Evolutionary conservation across 2,329 filamentous ascomycete species (phyloP).

Genomic region (Aspergillus neotritici): DNA sequence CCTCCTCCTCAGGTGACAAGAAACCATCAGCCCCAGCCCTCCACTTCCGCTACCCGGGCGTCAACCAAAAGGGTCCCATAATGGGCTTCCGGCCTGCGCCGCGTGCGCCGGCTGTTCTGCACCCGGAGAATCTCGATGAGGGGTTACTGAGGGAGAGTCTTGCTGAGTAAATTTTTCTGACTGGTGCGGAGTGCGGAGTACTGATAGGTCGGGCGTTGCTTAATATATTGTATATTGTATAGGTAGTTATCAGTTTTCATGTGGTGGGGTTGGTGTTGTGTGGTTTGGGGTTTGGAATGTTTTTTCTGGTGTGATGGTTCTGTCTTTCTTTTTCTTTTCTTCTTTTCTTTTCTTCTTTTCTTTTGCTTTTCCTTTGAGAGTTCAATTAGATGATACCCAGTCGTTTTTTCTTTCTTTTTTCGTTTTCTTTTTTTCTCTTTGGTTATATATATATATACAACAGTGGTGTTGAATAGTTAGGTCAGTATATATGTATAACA

Average conservation of each 20-base stretch:
- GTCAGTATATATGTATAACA: neutral
- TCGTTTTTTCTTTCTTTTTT: slow-evolving; percentile 5
- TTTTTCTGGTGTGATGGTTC: neutral
- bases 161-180: slow-evolving; percentile 32
- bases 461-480: too few species aligned
- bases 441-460: slow-evolving; percentile 1
- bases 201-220: too few species aligned
- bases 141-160: slow-evolving; percentile 58
- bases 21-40: slow-evolving; percentile 7
- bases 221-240: slow-evolving; percentile 2
- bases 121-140: slow-evolving; percentile 54
- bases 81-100: slow-evolving; percentile 61
- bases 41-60: slow-evolving; percentile 56
- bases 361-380: slow-evolving; percentile 4
- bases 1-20: slow-evolving; percentile 58
- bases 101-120: slow-evolving; percentile 52
- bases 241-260: neutral
- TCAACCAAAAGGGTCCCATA: slow-evolving; percentile 72
- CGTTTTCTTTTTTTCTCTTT: slow-evolving; percentile 3
- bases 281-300: too few species aligned
- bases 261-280: neutral
- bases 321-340: slow-evolving; percentile 1
- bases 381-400: slow-evolving; percentile 11
- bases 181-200: too few species aligned
- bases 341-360: slow-evolving; percentile 3